Evolutionary conservation across 1,284 basidiomycete genomes (phyloP).

Genomic region (Fomitopsis palustris): DNA sequence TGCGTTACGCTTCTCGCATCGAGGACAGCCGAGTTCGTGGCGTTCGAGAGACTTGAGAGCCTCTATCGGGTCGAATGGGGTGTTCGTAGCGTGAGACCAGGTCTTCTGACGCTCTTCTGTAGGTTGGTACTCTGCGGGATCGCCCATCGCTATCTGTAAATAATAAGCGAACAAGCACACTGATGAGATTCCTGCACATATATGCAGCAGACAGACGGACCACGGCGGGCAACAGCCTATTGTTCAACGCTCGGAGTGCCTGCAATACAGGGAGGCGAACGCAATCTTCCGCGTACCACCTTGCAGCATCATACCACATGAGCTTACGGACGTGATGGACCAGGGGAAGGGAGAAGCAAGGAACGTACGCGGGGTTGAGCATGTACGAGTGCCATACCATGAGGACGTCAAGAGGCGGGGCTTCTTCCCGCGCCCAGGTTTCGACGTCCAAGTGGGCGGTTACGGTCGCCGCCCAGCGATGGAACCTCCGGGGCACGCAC

Average conservation of each 20-base stretch:
- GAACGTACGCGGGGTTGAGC: constrained; percentile 40
- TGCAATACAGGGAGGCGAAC: constrained; percentile 25
- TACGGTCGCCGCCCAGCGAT: constrained; percentile 27
- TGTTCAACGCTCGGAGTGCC: constrained; percentile 21
- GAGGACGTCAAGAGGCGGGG: constrained; percentile 45
- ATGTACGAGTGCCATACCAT: constrained; percentile 52
- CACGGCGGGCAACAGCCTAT: constrained; percentile 21
- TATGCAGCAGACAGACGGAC: constrained; percentile 19
- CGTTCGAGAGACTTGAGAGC: constrained; percentile 17
- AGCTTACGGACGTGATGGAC: too few relatives aligned
- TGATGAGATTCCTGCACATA: not conserved
- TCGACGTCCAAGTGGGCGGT: constrained; percentile 15
- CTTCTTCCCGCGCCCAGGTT: constrained; percentile 21
- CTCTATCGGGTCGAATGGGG: constrained; percentile 34
- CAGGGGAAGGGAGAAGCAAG: not conserved
- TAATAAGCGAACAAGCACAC: not conserved
- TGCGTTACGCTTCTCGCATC: constrained; percentile 24
- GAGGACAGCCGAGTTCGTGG: constrained; percentile 31
- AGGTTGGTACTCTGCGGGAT: constrained; percentile 18
- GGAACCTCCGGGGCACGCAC: constrained; percentile 26
- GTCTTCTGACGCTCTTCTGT: constrained; percentile 15
- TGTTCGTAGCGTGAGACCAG: constrained; percentile 28
- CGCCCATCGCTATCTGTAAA: constrained; percentile 6
- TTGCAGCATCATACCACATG: constrained; percentile 17
- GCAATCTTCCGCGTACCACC: constrained; percentile 41